These are phyloP conservation scores for Pyrus hybrid DNA, from an alignment of 331 rosid genomes.

Conservation along the genomic window DNA sequence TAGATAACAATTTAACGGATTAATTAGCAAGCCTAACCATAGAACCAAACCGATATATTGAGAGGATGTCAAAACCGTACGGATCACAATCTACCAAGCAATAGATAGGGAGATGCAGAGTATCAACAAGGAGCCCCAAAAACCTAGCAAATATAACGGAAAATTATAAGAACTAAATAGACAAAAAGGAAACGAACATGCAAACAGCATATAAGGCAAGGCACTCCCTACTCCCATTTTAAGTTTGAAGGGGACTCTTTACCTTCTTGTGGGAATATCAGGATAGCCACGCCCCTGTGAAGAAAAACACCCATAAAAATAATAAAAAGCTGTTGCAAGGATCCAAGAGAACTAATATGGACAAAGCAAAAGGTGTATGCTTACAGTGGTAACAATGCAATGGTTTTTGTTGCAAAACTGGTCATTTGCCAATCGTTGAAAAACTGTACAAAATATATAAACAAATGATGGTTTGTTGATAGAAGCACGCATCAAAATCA, in stretches of 20 bases:
- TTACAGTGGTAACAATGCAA: conserved; percentile 79
- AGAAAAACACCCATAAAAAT: conserved; percentile 2
- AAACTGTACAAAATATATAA: conserved; percentile 35
- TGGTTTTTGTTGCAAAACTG: conserved; percentile 69
- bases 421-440: conserved; percentile 81
- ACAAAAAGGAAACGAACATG: not conserved
- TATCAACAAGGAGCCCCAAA: conserved; percentile 79
- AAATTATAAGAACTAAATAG: no score
- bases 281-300: conserved; percentile 93
- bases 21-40: conserved; percentile 51
- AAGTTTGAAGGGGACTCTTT: not conserved
- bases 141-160: conserved; percentile 46
- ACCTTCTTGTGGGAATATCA: conserved; percentile 90
- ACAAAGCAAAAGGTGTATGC: not conserved
- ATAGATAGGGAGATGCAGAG: conserved; percentile 57
- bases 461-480: not conserved
- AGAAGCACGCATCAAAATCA: not conserved
- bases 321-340: not conserved
- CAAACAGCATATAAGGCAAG: not conserved
- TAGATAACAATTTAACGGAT: conserved; percentile 16
- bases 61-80: conserved; percentile 80
- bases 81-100: conserved; percentile 99
- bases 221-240: not conserved
- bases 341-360: not conserved
- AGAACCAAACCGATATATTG: conserved; percentile 87